Conservation (phyloP, 495 filamentous ascomycete genomes). For the Xylaria castorea region DNA sequence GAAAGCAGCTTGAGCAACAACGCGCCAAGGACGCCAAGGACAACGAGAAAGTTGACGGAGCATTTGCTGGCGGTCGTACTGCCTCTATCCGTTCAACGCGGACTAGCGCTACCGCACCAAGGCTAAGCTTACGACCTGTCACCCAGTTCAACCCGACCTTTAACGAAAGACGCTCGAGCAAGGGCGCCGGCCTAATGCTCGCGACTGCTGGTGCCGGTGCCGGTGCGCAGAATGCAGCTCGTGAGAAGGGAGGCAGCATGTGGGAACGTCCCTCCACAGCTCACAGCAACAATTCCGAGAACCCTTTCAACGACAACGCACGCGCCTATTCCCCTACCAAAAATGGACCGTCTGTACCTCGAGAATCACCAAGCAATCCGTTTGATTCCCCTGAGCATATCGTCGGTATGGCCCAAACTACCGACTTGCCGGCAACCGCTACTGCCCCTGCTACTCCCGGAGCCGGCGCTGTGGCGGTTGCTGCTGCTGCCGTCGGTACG, state of each 20-base stretch:
- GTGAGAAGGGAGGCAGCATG: constrained; percentile 29
- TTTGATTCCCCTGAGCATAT: constrained; percentile 44
- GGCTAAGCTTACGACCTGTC: constrained; percentile 83
- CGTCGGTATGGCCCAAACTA: constrained; percentile 43
- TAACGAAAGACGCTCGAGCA: constrained; percentile 53
- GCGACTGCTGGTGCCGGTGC: constrained; percentile 47
- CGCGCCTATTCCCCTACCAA: constrained; percentile 41
- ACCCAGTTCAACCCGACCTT: constrained; percentile 85
- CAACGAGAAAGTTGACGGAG: constrained; percentile 61
- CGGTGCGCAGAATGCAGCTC: constrained; percentile 32
- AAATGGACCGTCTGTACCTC: constrained; percentile 40
- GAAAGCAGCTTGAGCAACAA: constrained; percentile 57
- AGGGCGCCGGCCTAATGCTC: constrained; percentile 53
- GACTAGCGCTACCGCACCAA: constrained; percentile 62
- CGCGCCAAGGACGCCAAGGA: constrained; percentile 65
- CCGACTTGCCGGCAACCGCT: constrained; percentile 38
- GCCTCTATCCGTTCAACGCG: constrained; percentile 40
- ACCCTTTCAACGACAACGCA: constrained; percentile 60
- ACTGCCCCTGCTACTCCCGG: constrained; percentile 26
- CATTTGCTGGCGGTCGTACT: constrained; percentile 43
- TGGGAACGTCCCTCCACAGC: constrained; percentile 53
- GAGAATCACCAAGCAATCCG: constrained; percentile 46
- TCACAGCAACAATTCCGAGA: constrained; percentile 52
- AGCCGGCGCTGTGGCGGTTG: constrained; percentile 48
- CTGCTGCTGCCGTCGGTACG: constrained; percentile 43